phyloP scores from a whole-genome alignment of 2,329 filamentous ascomycete species.

The Pezicula rhizophila region DNA sequence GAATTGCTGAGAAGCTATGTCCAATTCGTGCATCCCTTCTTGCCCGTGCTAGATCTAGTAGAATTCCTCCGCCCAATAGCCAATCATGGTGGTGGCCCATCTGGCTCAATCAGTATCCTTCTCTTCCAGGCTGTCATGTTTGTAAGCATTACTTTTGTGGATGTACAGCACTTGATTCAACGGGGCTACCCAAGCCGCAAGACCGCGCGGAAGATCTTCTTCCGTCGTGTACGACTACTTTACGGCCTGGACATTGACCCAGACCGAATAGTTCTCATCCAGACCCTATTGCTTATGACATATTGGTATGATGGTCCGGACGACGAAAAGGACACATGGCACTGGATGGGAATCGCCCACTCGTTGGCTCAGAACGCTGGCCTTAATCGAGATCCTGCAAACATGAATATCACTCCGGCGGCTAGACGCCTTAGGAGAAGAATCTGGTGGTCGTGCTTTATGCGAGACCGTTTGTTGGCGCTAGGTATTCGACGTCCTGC shows the following conservation, averaged over 20 bases:
- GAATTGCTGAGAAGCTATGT: constrained; percentile 75
- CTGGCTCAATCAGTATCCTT: constrained; percentile 75
- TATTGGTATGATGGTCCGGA: constrained; percentile 95
- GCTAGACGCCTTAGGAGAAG: constrained; percentile 76
- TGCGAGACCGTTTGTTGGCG: constrained; percentile 83
- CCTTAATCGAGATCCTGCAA: constrained; percentile 69
- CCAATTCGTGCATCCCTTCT: constrained; percentile 84
- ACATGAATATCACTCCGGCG: neutral
- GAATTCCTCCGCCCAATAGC: constrained; percentile 39
- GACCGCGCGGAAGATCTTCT: constrained; percentile 76
- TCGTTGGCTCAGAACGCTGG: constrained; percentile 87
- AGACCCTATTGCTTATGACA: constrained; percentile 80
- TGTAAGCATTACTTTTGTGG: constrained; percentile 76
- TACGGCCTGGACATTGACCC: constrained; percentile 92
- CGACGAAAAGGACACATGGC: constrained; percentile 93
- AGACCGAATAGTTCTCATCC: constrained; percentile 78
- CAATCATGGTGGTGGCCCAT: constrained; percentile 53
- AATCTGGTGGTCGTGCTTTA: constrained; percentile 95
- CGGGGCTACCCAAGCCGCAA: constrained; percentile 73
- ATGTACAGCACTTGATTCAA: constrained; percentile 65
- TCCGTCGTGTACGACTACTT: constrained; percentile 72
- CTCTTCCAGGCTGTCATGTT: constrained; percentile 93
- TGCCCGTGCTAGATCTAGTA: constrained; percentile 72
- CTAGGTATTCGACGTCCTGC: constrained; percentile 87
- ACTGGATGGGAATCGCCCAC: constrained; percentile 92